A percentile compares a stretch with the other conserved stretches of the same genome.
Conservation (phyloP, 2,329 filamentous ascomycete genomes). For the Aspergillus arachidicola region DNA sequence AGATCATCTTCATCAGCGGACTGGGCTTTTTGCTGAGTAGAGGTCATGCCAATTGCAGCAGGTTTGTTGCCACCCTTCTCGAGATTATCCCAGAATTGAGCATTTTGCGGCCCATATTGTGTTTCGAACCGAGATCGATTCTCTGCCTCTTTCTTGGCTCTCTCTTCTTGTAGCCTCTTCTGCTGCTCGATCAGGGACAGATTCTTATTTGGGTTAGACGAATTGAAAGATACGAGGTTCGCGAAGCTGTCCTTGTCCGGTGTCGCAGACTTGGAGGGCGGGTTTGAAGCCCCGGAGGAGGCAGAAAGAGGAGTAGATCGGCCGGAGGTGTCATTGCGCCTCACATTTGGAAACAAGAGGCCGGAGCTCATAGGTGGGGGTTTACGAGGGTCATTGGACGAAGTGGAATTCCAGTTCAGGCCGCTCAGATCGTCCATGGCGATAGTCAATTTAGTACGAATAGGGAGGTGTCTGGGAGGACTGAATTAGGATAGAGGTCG, state of each 20-base stretch:
- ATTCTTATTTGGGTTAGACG: conserved; percentile 59
- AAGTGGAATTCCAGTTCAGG: conserved; percentile 46
- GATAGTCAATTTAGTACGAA: conserved; percentile 15
- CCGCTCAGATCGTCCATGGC: conserved; percentile 53
- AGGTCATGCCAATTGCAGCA: conserved; percentile 37
- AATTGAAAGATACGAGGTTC: conserved; percentile 64
- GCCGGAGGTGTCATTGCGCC: conserved; percentile 43
- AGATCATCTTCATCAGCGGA: conserved; percentile 60
- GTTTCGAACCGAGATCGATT: conserved; percentile 70
- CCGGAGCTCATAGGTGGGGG: conserved; percentile 40
- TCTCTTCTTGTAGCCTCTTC: conserved; percentile 74
- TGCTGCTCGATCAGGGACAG: conserved; percentile 68
- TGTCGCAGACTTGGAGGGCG: conserved; percentile 44
- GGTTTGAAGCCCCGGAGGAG: conserved; percentile 33
- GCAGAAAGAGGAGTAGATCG: conserved; percentile 46
- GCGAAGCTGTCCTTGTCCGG: conserved; percentile 59
- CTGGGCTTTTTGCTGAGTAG: conserved; percentile 52
- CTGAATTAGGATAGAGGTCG: conserved; percentile 24
- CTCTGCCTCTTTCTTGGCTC: conserved; percentile 73
- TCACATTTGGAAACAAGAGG: conserved; percentile 38
- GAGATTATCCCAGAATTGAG: conserved; percentile 74
- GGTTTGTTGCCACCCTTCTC: conserved; percentile 57
- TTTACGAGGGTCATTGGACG: conserved; percentile 36
- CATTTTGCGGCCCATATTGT: conserved; percentile 70
- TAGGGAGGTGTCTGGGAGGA: conserved; percentile 23